These are phyloP conservation scores for Sedum album DNA, from an alignment of 164 flowering plant genomes.

Conservation along the genomic window DNA sequence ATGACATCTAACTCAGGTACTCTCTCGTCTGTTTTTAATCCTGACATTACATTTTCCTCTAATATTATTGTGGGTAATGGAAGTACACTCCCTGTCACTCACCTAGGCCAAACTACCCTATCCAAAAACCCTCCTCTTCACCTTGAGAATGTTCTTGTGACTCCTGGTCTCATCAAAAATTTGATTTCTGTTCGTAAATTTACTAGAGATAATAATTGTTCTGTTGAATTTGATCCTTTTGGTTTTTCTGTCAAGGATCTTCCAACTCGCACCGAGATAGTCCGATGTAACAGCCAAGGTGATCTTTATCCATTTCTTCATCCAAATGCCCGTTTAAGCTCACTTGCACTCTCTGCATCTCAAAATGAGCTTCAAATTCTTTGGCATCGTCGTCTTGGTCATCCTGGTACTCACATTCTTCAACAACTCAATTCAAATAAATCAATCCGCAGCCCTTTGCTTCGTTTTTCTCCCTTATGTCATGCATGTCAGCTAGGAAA, in stretches of 20 bases:
- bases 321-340: neutral
- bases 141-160: neutral
- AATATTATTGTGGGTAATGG: constrained; percentile 3
- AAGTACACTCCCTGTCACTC: neutral
- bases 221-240: constrained; percentile 1
- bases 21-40: constrained; percentile 5
- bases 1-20: neutral
- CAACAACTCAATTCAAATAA: neutral
- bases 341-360: neutral
- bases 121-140: neutral
- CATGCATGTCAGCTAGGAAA: neutral
- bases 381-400: neutral
- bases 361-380: neutral
- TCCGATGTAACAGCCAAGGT: neutral
- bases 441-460: neutral
- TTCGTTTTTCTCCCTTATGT: neutral
- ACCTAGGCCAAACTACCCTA: neutral
- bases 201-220: neutral
- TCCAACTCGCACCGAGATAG: neutral
- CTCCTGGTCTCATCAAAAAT: constrained; percentile 4
- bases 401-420: neutral
- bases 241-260: constrained; percentile 8
- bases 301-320: neutral
- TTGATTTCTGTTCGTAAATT: neutral
- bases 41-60: neutral